Conservation (phyloP, 352 stramenopile genomes). For the Paralagenidium karlingii region DNA sequence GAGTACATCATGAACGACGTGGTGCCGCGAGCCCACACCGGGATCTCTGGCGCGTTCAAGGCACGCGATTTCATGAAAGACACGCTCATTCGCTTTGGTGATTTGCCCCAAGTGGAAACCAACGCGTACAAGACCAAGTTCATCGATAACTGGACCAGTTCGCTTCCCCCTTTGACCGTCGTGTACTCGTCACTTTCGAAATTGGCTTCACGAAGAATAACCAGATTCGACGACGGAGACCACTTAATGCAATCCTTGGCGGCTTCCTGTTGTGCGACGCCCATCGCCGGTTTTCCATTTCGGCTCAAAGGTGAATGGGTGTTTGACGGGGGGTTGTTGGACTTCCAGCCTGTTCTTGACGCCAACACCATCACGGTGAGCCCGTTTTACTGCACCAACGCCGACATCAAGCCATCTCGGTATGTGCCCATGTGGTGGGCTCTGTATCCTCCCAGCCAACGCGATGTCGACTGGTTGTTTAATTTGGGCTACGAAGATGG, state of each 20-base stretch:
- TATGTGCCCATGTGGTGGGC: constrained; percentile 86
- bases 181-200: constrained; percentile 70
- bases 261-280: constrained; percentile 66
- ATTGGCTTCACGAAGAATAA: constrained; percentile 50
- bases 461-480: constrained; percentile 76
- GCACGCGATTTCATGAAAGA: too few species aligned
- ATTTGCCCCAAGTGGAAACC: constrained; percentile 1
- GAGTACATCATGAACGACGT: constrained; percentile 25
- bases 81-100: constrained; percentile 1
- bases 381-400: constrained; percentile 78
- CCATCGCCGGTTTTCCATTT: constrained; percentile 75
- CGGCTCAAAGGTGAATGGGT: constrained; percentile 74
- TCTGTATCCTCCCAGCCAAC: constrained; percentile 41
- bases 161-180: constrained; percentile 26
- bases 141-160: constrained; percentile 3
- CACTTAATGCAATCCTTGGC: constrained; percentile 51
- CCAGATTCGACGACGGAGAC: constrained; percentile 42
- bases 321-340: constrained; percentile 74
- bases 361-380: constrained; percentile 64
- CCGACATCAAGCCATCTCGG: constrained; percentile 82
- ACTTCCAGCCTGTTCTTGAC: constrained; percentile 73
- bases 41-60: too few species aligned
- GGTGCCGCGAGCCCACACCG: constrained; percentile 18
- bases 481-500: constrained; percentile 75
- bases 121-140: not conserved